These are phyloP conservation scores for Colletotrichum spaethianum DNA, from an alignment of 2,329 filamentous ascomycete species.

Conservation along the genomic window DNA sequence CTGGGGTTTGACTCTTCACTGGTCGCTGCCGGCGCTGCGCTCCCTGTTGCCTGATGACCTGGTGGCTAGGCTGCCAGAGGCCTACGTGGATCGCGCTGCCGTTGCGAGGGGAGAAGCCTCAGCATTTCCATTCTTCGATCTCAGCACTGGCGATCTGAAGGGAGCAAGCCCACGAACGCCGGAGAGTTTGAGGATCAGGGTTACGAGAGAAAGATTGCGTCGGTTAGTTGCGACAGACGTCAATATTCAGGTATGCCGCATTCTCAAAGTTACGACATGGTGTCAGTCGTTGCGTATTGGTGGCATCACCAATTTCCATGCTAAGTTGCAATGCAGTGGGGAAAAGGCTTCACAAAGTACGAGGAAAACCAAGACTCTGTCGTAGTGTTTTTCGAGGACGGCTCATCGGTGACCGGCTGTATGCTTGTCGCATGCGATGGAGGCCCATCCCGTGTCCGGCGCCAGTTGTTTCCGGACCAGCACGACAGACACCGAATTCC, in stretches of 20 bases:
- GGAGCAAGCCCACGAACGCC: constrained; percentile 59
- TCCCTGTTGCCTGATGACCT: constrained; percentile 65
- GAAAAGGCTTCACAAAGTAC: constrained; percentile 53
- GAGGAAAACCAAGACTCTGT: constrained; percentile 47
- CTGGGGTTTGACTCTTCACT: constrained; percentile 77
- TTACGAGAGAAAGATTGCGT: constrained; percentile 62
- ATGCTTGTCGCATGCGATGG: constrained; percentile 68
- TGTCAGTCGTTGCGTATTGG: neutral
- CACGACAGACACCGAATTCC: constrained; percentile 58
- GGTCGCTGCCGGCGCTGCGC: constrained; percentile 68
- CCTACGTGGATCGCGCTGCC: constrained; percentile 68
- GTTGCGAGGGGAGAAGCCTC: constrained; percentile 61
- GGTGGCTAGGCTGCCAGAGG: constrained; percentile 60
- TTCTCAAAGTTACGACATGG: neutral
- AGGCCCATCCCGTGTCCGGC: constrained; percentile 59
- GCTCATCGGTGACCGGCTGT: constrained; percentile 55
- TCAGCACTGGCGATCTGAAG: constrained; percentile 61
- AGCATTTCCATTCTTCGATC: constrained; percentile 69
- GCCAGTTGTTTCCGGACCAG: constrained; percentile 51
- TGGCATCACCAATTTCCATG: neutral
- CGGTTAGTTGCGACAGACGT: constrained; percentile 60
- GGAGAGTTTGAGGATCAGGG: constrained; percentile 61
- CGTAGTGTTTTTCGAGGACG: constrained; percentile 63
- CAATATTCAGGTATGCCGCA: constrained; percentile 50
- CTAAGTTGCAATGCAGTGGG: constrained; percentile 52